Evolutionary conservation across 257 asterid species (phyloP), one percentile per base, ranked within the genome.

Genomic region (Solanum piurae): DNA sequence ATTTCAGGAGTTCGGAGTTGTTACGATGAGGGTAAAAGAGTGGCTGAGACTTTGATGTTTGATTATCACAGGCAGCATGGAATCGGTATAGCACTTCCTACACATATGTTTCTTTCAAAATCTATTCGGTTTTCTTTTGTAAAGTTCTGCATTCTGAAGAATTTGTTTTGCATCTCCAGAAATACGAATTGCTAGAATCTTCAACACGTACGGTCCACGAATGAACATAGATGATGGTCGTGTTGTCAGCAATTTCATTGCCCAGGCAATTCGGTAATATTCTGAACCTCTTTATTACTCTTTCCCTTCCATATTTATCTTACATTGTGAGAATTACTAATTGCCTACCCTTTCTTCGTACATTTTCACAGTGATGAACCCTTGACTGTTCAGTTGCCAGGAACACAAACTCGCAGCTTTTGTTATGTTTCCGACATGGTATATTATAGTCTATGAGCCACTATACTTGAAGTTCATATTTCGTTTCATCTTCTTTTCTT

Each of bases 191-290:
- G 99, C 99, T 62, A 91, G 98, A 90, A 94, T 96, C 91, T 96
- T 96, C 95, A 96, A 96, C 91, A 96, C 99, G 16, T 96, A 96
- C 72, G 99, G 99, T 18, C 99, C 99, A 60, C 97, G 99, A 36
- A 96, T 96, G 99, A 96, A 96, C 88, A 96, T 96, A 71, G 99
- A 96, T 87, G 99, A 96, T 87, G 99, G 98, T 34, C 96, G 99
- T n/a, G 99, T 96, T 16, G 99, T 96, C 88, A 95, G 99, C 93
- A 96, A 96, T 91, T 96, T 96, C 94, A 85, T 96, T 84, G 99
- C 99, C 90, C 99, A 96, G 89, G 99, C 99, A 42, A 93, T 96
- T 44, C 97, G 99, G 99, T 96, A 94, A 88, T 44, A 42, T 86
- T 85, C 73, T 5, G 49, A 86, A 23, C 74, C 14, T 21, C n/a